Evolutionary conservation across 768 basidiomycete species (phyloP).

Genomic region (Suillus luteus): DNA sequence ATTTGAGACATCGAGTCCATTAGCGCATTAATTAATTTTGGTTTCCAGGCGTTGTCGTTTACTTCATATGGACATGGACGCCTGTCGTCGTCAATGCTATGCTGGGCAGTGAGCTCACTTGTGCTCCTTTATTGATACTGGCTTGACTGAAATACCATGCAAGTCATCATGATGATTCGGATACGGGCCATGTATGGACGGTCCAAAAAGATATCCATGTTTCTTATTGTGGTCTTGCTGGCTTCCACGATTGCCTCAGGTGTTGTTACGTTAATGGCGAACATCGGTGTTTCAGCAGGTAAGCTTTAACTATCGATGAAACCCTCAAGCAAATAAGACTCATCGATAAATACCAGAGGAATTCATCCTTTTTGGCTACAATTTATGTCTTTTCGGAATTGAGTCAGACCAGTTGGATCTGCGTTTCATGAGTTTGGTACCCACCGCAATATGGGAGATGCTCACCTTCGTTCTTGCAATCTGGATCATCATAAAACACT

Average conservation of each 20-base stretch:
- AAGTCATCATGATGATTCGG: background rate
- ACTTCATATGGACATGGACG: background rate
- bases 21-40: background rate
- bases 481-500: background rate
- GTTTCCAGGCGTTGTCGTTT: background rate
- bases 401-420: background rate
- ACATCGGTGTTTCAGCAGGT: background rate
- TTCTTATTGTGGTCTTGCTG: background rate
- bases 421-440: rapidly evolving
- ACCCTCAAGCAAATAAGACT: background rate
- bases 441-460: background rate
- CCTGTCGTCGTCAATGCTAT: background rate
- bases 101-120: background rate
- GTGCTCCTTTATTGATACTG: background rate
- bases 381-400: rapidly evolving
- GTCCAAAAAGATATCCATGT: background rate
- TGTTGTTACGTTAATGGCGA: background rate
- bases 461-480: background rate
- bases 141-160: background rate
- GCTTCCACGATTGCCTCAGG: background rate
- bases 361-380: rapidly evolving
- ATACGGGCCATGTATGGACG: background rate
- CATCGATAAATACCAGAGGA: background rate
- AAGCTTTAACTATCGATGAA: background rate
- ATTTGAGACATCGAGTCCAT: background rate